Base-by-base conservation (phyloP, 1,284 basidiomycete species). In the Porodaedalea pini region DNA sequence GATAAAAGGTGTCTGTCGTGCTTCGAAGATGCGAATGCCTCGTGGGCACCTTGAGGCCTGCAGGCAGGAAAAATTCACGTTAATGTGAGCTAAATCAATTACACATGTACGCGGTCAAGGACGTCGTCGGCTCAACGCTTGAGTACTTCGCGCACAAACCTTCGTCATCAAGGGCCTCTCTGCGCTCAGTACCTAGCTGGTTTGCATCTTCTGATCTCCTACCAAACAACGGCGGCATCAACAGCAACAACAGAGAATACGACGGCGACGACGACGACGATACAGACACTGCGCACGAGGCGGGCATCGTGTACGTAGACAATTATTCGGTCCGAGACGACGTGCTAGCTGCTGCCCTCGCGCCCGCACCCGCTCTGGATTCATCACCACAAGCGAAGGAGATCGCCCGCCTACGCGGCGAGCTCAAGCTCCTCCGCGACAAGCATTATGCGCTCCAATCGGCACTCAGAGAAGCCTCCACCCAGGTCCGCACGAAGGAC, bases 391-490 rank as follows among this genome's bases (percentile, higher is more conserved):
- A 37, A 19, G 31, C 54, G 23, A 51, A 54, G 53, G 59, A 60
- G 48, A 53, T 60, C 41, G 48, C 55, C 31, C 59, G 59, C 44
- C 54, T 60, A 1, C 43, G 59, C 45, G 48, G 21, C 17, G 59
- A 60, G 51, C 54, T 60, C 25, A 56, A 54, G 37, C 55, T 52
- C 49, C 47, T 56, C 49, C 59, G 55, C 32, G 59, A 60, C n/a
- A 60, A 60, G 51, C 49, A 60, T 21, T 39, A 45, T 36, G 36
- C 55, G 31, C 55, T 60, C 50, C 49, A 56, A 34, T 27, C 37
- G n/a, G 50, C 55, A 8, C 37, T 60, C 17, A 51, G 49, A 29
- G 55, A 57, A 27, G 31, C 59, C 4, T 37, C 59, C 4, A 45
- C 49, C 23, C 55, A 56, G 25, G 36, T 49, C 31, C 49, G 43